phyloP scores from a whole-genome alignment of 176 grass and related monocot species.

The Cenchrus americanus region DNA sequence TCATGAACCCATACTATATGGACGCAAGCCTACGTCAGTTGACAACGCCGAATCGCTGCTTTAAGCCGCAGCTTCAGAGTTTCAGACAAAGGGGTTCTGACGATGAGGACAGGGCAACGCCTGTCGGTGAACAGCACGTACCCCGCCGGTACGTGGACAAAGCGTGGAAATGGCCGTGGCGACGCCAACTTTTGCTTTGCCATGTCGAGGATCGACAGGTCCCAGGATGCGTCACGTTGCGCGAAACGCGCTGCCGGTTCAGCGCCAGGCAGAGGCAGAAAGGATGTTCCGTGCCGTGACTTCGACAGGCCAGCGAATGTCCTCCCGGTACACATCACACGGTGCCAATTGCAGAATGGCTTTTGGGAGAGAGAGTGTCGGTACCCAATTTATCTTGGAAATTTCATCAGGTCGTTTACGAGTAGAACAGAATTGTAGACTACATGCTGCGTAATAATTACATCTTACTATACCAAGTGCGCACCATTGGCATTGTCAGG shows the following conservation, averaged over 20 bases:
- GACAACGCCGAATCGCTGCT: too few species aligned
- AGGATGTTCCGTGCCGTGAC: not conserved
- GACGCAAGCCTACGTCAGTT: too few species aligned
- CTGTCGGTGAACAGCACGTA: not conserved
- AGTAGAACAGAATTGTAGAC: not conserved
- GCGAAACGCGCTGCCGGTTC: not conserved
- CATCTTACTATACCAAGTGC: not conserved
- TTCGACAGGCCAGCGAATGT: not conserved
- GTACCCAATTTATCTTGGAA: not conserved
- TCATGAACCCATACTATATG: too few species aligned
- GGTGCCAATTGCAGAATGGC: not conserved
- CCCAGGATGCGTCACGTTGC: not conserved
- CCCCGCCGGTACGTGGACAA: not conserved
- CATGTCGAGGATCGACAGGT: not conserved
- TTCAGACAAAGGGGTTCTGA: slow-evolving; percentile 7
- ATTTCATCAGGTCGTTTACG: slow-evolving; percentile 8
- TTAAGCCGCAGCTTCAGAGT: not conserved
- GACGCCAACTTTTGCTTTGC: slow-evolving; percentile 1
- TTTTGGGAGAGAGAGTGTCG: not conserved
- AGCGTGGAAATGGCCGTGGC: not conserved
- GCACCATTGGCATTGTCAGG: not conserved
- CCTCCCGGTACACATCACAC: not conserved
- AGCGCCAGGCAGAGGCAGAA: not conserved
- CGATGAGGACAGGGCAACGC: not conserved
- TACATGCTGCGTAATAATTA: not conserved